Evolutionary conservation across 768 basidiomycete genomes (phyloP), one percentile per base, ranked within the genome.

Genomic region (Lentinula sp.): DNA sequence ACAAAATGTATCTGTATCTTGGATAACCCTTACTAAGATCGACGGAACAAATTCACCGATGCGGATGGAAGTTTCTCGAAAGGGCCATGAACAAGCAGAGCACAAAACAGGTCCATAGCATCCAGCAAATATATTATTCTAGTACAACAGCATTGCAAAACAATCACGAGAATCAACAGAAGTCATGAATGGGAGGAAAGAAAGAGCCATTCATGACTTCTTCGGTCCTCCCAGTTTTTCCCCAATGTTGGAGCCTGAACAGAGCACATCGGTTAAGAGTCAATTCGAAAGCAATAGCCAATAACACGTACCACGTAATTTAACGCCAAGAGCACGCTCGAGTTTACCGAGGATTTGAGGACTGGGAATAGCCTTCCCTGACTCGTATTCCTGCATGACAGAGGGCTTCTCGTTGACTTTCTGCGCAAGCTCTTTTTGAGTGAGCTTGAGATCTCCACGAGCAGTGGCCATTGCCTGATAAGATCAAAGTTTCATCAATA

Each of bases 391-490:
- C 72, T 93, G 89, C 39, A 93, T 76, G 55, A 94, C 78, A 52
- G 89, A 88, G 34, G 89, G 91, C 73, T 95, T 95, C 77, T 95
- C 93, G 71, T 97, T 98, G 68, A 95, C 85, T 78, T 92, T 93
- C 70, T 88, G 87, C 10, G 95, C 95, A 42, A 96, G 76, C 53
- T 96, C 94, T 75, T 95, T 96, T 74, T 98, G 95, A 9, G 93
- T 88, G 56, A 95, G 69, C 66, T 88, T 81, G 71, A 87, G 81
- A 28, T 87, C 93, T 76, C 81, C 76, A 60, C 95, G 89, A 46
- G 86, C 91, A 15, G 81, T 78, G 72, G 91, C 86, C 65, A 98
- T 93, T 2, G 94, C 91, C 85, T 93, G 68, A 49, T 8, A 16
- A 37, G 48, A 56, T 39, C 18, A 68, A 65, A 49, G 46, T 63